A percentile compares a stretch with the other conserved stretches of the same genome.
Conservation (phyloP, 148 eudicot species). For the Beta vulgaris region DNA sequence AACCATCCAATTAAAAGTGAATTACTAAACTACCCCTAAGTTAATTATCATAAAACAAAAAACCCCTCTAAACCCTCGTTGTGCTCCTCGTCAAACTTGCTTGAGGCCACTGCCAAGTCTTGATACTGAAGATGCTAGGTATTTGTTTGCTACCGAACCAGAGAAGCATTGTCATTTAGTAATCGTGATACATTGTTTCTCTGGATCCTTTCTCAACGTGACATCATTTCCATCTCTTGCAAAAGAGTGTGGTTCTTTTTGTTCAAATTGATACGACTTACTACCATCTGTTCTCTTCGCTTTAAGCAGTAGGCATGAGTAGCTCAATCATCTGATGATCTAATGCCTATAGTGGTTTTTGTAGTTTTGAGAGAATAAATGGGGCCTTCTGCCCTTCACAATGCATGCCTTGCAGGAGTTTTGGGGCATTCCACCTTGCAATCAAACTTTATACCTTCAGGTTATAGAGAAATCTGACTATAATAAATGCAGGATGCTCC, state of each 20-base stretch:
- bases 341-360: neutral
- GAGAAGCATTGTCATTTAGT: neutral
- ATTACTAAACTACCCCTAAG: too few relatives aligned
- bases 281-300: neutral
- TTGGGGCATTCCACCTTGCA: neutral
- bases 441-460: neutral
- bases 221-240: neutral
- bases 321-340: neutral
- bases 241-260: neutral
- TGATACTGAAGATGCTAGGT: neutral
- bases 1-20: too few relatives aligned
- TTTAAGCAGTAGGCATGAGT: neutral
- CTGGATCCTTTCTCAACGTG: neutral
- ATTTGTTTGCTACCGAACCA: neutral
- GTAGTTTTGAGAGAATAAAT: neutral
- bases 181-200: neutral
- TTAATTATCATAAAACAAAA: too few relatives aligned
- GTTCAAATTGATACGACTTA: neutral
- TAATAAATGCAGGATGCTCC: conserved; percentile 69
- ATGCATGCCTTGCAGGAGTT: conserved; percentile 1
- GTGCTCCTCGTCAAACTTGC: neutral
- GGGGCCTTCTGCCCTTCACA: neutral
- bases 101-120: neutral
- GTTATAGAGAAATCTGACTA: conserved; percentile 7
- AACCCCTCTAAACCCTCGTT: too few relatives aligned